Evolutionary conservation across 139 green algal species (phyloP).

Genomic region (Coelastrella sp.): DNA sequence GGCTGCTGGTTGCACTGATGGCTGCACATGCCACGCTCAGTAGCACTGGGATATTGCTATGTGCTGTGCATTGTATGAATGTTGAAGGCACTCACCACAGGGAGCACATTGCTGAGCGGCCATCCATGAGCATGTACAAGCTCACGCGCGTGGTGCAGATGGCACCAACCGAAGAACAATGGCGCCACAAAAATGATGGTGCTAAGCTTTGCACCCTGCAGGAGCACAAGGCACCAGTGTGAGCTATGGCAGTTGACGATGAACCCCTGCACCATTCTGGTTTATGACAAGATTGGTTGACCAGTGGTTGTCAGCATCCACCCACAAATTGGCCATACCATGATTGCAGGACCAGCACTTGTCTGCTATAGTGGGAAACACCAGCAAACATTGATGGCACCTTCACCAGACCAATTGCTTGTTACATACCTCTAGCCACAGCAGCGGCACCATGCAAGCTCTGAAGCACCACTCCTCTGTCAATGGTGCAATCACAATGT

Average conservation of each 20-base stretch:
- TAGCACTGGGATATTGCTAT: too few species aligned
- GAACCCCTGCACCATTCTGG: too few species aligned
- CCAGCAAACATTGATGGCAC: too few species aligned
- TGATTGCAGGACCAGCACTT: too few species aligned
- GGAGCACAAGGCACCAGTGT: too few species aligned
- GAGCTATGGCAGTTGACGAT: too few species aligned
- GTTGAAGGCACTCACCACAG: constrained; percentile 8
- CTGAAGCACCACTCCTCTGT: constrained; percentile 90
- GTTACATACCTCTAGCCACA: constrained; percentile 64
- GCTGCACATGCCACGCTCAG: too few species aligned
- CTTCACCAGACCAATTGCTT: not conserved
- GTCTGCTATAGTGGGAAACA: too few species aligned
- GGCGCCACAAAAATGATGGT: constrained; percentile 68
- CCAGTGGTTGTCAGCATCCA: too few species aligned
- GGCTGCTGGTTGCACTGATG: too few species aligned
- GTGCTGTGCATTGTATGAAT: not conserved
- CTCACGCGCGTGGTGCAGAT: constrained; percentile 85
- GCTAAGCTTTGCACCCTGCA: not conserved
- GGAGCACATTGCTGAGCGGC: not conserved
- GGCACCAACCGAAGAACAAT: constrained; percentile 83
- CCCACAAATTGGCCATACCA: too few species aligned
- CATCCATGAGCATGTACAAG: constrained; percentile 55
- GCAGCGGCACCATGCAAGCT: constrained; percentile 80
- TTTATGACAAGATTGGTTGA: too few species aligned
- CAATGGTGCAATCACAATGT: constrained; percentile 74